phyloP scores from a whole-genome alignment of 2,329 filamentous ascomycete genomes.

The Fusarium palustre region DNA sequence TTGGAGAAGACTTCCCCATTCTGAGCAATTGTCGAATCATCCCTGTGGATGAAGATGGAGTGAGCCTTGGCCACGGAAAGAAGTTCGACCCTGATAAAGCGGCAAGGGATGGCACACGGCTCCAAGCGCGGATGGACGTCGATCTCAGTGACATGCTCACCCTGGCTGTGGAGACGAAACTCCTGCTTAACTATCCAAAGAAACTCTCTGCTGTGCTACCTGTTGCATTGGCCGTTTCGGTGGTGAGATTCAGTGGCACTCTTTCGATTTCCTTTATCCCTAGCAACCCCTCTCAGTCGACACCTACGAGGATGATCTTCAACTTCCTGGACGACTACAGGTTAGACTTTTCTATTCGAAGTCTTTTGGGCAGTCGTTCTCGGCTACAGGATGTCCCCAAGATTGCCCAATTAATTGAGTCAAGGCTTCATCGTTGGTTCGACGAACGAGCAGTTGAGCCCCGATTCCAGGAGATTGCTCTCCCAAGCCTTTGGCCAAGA shows the following conservation, averaged over 20 bases:
- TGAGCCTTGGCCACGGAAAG: slow-evolving; percentile 64
- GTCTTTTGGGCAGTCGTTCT: slow-evolving; percentile 81
- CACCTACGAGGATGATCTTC: slow-evolving; percentile 89
- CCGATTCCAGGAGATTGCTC: slow-evolving; percentile 85
- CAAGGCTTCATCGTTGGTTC: slow-evolving; percentile 85
- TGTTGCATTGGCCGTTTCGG: slow-evolving; percentile 89
- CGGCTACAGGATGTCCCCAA: slow-evolving; percentile 88
- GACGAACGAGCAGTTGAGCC: slow-evolving; percentile 88
- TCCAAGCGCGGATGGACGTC: slow-evolving; percentile 97
- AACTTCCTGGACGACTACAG: slow-evolving; percentile 92
- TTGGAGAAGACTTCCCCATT: slow-evolving; percentile 98
- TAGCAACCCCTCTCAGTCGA: slow-evolving; percentile 68
- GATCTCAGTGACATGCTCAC: slow-evolving; percentile 97
- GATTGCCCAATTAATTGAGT: slow-evolving; percentile 85
- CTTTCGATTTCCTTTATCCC: slow-evolving; percentile 94
- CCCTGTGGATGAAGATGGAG: slow-evolving; percentile 84
- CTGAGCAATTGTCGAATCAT: slow-evolving; percentile 98
- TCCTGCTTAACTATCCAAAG: slow-evolving; percentile 94
- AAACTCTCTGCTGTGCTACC: slow-evolving; percentile 89
- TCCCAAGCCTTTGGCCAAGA: slow-evolving; percentile 84
- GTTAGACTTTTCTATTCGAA: slow-evolving; percentile 83
- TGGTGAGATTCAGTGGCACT: slow-evolving; percentile 94
- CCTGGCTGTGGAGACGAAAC: slow-evolving; percentile 90
- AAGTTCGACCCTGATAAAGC: slow-evolving; percentile 65
- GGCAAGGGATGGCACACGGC: slow-evolving; percentile 73